Base-by-base conservation (phyloP, 495 filamentous ascomycete species). In the Haplographium delicatum region DNA sequence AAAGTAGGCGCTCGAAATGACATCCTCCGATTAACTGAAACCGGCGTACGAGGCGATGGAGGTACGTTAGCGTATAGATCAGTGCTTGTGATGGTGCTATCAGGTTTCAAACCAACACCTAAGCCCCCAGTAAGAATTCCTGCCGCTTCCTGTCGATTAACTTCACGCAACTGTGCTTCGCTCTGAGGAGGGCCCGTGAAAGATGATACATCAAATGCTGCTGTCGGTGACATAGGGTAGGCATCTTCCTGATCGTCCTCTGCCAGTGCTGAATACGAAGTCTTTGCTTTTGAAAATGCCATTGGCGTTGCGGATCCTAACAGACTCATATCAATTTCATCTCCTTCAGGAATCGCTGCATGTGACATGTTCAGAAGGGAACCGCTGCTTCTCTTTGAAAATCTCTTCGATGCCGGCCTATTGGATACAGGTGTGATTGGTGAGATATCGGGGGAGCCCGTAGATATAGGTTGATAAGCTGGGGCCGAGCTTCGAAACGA, bases 111-210 rank as follows among this genome's bases (percentile, higher is more conserved):
- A n/a, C 74, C 74, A 27, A 54, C 42, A 4, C 74, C 74, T 15
- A 78, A 42, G 0, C 74, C 76, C 15, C 73, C 74, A 0, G 74
- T 77, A 23, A 79, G 56, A 27, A 62, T 65, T 24, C 73, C 74
- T 23, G 59, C 62, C 1, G 69, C 64, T 48, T 77, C 76, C 26
- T 48, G 22, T 22, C 26, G 40, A 26, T 46, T 41, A 18, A 27
- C 30, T 51, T 59, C 56, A 18, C 37, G 19, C 22, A 49, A 16
- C 16, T 59, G 35, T 7, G 41, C 50, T 19, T 56, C 52, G 10
- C 15, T 57, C 19, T 52, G 41, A 27, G 56, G 56, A 5, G 59
- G 56, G 16, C 56, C 59, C 34, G 43, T 30, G 25, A 58, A 56
- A 6, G 51, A 56, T 6, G 55, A 48, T 3, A 58, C 30, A 45